Conservation (phyloP, 768 basidiomycete species). For the Tulasnella sp. region DNA sequence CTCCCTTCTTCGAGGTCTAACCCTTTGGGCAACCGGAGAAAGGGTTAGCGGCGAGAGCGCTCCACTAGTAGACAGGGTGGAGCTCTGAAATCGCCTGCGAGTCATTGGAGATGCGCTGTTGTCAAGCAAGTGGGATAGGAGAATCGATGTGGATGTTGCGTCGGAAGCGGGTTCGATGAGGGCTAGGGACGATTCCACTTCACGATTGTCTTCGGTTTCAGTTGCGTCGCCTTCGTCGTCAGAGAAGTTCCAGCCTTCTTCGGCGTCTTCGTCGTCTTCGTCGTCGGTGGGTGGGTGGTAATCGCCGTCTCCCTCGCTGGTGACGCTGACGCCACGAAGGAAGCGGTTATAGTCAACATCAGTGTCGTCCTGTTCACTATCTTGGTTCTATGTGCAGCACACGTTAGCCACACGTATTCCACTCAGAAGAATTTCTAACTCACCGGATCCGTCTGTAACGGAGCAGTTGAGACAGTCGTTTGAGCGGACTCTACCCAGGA, state of each 20-base stretch:
- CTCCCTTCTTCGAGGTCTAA: neutral
- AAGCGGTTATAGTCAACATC: neutral
- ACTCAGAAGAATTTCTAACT: neutral
- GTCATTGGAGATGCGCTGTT: neutral
- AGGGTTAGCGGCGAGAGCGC: neutral
- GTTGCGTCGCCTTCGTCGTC: neutral
- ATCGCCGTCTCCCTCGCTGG: neutral
- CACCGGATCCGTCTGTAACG: neutral
- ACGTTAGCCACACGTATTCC: neutral
- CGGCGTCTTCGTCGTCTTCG: neutral
- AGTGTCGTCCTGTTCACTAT: neutral
- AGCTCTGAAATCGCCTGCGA: neutral
- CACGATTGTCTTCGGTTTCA: neutral
- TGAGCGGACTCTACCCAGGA: neutral
- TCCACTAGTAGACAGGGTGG: neutral
- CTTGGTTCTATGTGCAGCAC: neutral
- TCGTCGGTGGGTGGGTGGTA: neutral
- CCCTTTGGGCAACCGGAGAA: neutral
- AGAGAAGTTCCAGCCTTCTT: neutral
- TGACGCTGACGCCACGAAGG: neutral
- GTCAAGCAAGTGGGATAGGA: constrained; percentile 3
- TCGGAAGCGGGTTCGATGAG: neutral
- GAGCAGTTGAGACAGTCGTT: neutral
- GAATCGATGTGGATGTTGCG: neutral
- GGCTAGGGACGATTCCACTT: neutral